phyloP scores from a whole-genome alignment of 2,329 filamentous ascomycete genomes.

The Ophiocordyceps camponoti-rufipedis region DNA sequence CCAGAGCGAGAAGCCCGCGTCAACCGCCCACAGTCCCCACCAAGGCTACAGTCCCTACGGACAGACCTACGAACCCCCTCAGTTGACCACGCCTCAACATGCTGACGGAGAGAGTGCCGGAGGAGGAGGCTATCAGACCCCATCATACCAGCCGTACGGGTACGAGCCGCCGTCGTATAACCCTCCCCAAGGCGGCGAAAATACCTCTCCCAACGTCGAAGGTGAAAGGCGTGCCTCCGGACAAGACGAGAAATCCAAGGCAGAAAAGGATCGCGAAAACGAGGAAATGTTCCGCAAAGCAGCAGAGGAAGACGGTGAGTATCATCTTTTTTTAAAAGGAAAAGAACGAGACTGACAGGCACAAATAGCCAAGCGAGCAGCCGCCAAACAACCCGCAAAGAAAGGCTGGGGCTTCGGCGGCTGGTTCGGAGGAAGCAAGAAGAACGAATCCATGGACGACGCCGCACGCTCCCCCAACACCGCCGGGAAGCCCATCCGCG shows the following conservation, averaged over 20 bases:
- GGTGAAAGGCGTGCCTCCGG: constrained; percentile 41
- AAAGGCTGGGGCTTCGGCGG: constrained; percentile 67
- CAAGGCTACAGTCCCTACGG: constrained; percentile 25
- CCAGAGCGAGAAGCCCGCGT: constrained; percentile 1
- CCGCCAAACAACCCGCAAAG: constrained; percentile 27
- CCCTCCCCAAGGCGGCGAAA: constrained; percentile 34
- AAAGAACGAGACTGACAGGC: constrained; percentile 1
- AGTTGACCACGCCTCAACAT: constrained; percentile 10
- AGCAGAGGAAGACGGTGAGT: constrained; percentile 55
- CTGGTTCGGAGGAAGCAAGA: constrained; percentile 66
- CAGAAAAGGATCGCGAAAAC: constrained; percentile 58
- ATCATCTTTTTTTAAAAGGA: not conserved
- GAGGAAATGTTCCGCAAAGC: constrained; percentile 74
- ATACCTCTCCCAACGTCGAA: constrained; percentile 66
- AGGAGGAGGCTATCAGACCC: constrained; percentile 36
- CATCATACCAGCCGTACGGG: constrained; percentile 39
- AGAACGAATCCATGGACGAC: constrained; percentile 22
- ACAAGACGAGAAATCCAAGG: constrained; percentile 39
- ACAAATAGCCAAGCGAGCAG: constrained; percentile 39
- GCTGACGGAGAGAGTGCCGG: constrained; percentile 4
- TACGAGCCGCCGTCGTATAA: constrained; percentile 42
- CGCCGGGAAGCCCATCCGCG: constrained; percentile 57
- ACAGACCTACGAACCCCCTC: constrained; percentile 33
- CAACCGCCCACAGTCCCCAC: constrained; percentile 6
- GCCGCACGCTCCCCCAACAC: constrained; percentile 10